A percentile compares a stretch with the other conserved stretches of the same genome.
These are phyloP conservation scores for Aspergillus fischeri DNA, from an alignment of 2,329 filamentous ascomycete species.

Conservation along the genomic window DNA sequence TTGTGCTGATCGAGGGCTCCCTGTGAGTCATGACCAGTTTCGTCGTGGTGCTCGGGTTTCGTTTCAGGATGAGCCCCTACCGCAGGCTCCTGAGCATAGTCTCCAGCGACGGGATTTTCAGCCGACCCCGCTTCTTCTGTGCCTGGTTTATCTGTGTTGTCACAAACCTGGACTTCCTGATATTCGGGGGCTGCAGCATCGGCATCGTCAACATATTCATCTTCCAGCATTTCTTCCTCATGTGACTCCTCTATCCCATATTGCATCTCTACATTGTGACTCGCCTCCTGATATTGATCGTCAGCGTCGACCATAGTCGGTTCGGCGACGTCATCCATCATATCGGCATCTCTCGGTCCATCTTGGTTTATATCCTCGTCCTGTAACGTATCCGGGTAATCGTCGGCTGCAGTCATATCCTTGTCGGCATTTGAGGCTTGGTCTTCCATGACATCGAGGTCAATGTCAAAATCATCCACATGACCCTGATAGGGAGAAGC, in stretches of 20 bases:
- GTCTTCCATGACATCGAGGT: slow-evolving; percentile 55
- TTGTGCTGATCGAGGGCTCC: background rate
- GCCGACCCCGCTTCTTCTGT: background rate
- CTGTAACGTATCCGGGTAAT: slow-evolving; percentile 30
- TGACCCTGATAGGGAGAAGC: slow-evolving; percentile 37
- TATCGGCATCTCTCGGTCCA: slow-evolving; percentile 41
- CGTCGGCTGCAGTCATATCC: slow-evolving; percentile 39
- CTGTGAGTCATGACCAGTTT: slow-evolving; percentile 5
- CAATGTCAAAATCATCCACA: slow-evolving; percentile 55
- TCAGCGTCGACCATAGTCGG: slow-evolving; percentile 36
- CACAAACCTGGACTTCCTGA: slow-evolving; percentile 12
- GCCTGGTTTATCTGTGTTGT: slow-evolving; percentile 6
- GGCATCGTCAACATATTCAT: slow-evolving; percentile 34
- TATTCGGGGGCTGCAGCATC: slow-evolving; percentile 26
- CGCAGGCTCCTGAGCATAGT: background rate
- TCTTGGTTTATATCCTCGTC: slow-evolving; percentile 29
- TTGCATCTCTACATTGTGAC: slow-evolving; percentile 28
- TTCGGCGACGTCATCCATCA: slow-evolving; percentile 43
- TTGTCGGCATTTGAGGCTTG: slow-evolving; percentile 56
- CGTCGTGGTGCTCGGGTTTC: slow-evolving; percentile 2
- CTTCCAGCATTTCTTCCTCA: slow-evolving; percentile 39
- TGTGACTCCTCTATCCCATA: slow-evolving; percentile 27
- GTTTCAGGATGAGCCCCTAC: slow-evolving; percentile 3
- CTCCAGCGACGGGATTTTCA: background rate
- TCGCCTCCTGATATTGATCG: slow-evolving; percentile 23